A percentile compares a stretch with the other conserved stretches of the same genome.
These are phyloP conservation scores for Triticum turgidum DNA, from an alignment of 176 grass and related monocot genomes.

Conservation along the genomic window DNA sequence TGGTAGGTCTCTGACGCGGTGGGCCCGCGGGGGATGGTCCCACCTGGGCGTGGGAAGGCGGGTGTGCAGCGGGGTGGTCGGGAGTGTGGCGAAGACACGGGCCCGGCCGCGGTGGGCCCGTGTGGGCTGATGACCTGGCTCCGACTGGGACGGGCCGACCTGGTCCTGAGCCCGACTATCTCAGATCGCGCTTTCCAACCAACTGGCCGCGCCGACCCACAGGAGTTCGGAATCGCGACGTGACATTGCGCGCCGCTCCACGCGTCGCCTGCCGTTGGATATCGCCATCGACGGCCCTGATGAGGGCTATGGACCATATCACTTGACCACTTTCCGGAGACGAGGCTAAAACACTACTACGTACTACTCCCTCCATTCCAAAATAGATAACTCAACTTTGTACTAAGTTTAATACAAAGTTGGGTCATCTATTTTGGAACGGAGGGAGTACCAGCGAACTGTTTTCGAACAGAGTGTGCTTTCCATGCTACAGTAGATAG, in stretches of 20 bases:
- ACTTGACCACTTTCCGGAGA: too few relatives aligned
- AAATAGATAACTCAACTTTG: too few relatives aligned
- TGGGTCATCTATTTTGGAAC: too few relatives aligned
- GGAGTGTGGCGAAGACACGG: not conserved
- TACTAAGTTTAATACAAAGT: too few relatives aligned
- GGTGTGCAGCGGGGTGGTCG: not conserved
- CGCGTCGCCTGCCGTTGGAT: not conserved
- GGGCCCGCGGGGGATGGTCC: not conserved
- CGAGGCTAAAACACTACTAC: not conserved
- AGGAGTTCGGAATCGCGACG: not conserved
- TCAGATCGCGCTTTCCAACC: slow-evolving; percentile 1
- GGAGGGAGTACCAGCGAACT: not conserved
- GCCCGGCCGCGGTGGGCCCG: slow-evolving; percentile 6
- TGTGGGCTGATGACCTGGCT: slow-evolving; percentile 39
- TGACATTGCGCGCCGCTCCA: not conserved
- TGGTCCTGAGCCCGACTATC: not conserved
- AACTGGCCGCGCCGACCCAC: not conserved
- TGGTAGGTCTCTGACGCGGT: not conserved
- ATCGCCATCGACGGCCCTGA: not conserved
- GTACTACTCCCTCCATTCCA: too few relatives aligned
- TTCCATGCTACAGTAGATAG: too few relatives aligned
- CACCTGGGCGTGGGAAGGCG: not conserved
- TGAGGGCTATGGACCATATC: not conserved
- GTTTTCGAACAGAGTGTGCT: too few relatives aligned
- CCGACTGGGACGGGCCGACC: slow-evolving; percentile 14